These are phyloP conservation scores for Vigna nakashimae DNA, from an alignment of 306 rosid species.

Conservation along the genomic window DNA sequence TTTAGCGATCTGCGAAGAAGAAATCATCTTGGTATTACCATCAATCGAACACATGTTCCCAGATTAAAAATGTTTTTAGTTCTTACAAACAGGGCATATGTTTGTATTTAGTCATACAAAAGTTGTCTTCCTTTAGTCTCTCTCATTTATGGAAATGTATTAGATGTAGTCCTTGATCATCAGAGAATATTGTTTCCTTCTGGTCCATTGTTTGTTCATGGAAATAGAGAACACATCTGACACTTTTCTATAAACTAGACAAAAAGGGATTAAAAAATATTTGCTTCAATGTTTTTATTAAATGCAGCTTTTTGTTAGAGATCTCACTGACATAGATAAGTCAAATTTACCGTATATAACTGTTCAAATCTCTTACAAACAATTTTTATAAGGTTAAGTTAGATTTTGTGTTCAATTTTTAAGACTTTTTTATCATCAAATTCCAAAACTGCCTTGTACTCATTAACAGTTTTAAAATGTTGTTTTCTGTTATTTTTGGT, in stretches of 20 bases:
- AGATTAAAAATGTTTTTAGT: background rate
- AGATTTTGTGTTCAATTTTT: too few relatives aligned
- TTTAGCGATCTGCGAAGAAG: background rate
- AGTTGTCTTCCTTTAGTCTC: background rate
- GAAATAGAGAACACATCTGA: background rate
- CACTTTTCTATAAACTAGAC: background rate
- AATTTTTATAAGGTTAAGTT: too few relatives aligned
- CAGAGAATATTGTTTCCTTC: background rate
- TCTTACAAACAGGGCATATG: background rate
- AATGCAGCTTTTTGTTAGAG: background rate
- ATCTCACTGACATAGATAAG: too few relatives aligned
- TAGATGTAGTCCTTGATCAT: background rate
- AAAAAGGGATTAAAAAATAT: background rate
- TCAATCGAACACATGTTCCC: background rate
- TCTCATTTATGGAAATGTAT: background rate
- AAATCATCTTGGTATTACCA: background rate
- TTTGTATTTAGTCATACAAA: background rate
- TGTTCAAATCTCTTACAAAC: too few relatives aligned
- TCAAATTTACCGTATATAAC: too few relatives aligned
- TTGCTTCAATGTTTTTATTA: background rate
- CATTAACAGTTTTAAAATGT: background rate
- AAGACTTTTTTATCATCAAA: background rate
- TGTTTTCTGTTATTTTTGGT: background rate
- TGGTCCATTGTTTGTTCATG: background rate
- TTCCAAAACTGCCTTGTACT: background rate